Evolutionary conservation across 371 early-diverging fungal genomes (phyloP), one percentile per base, ranked within the genome.

Genomic region (Rhizopus delemar): DNA sequence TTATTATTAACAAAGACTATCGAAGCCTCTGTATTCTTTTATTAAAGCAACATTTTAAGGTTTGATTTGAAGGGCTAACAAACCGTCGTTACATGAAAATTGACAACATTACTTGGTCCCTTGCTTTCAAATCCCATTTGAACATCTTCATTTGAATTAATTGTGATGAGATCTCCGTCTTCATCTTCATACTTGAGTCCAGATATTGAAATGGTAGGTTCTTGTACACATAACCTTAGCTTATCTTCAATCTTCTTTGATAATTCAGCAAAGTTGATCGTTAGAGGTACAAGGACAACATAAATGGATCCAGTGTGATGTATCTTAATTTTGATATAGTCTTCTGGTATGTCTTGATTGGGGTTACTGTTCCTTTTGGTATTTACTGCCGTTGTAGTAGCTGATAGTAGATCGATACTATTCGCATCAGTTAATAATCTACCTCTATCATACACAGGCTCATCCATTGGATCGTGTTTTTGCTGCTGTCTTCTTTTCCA

Each of bases 101-200:
- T 74, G 12, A 80, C 73, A 16, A 76, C 59, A 57, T 75, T 75
- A 22, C 58, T 68, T 12, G 50, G 54, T 13, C 74, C 73, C 32
- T 87, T 84, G 38, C 74, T 81, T 70, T 93, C 95, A 78, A 95
- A 91, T 0, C 95, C 95, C 86, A 95, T 74, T 51, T 84, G 87
- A 8, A 96, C 88, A 65, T 96, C 98, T 53, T 93, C 95, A 59
- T 90, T 90, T 15, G 86, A 87, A 56, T 87, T 86, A 53, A 96
- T 87, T 45, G 86, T 87, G 45, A 95, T 86, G 52, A 87, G 78
- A 69, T 97, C 96, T 34, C 93, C 92, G 60, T 95, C 96, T 69
- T 95, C 95, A 67, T 97, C 96, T 69, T 86, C 86, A 68, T 96
- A 97, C 58, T 90, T 86, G 51, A 96, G 82, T 12, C 87, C 81